Evolutionary conservation across 129 eudicot species (phyloP), one percentile per base, ranked within the genome.

Genomic region (Cynara cardunculus): DNA sequence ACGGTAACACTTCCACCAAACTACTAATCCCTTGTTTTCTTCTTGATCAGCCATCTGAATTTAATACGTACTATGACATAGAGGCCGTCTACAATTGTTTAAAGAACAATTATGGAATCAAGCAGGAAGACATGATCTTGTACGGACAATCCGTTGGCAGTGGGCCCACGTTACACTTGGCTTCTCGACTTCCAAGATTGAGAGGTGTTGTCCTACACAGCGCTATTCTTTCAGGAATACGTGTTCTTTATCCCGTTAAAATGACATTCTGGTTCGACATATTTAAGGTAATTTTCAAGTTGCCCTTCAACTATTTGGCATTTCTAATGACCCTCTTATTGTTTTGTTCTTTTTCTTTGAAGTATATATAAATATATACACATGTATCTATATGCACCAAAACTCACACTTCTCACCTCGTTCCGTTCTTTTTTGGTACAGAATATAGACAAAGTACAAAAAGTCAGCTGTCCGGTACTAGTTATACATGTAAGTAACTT

Each of bases 111-210:
- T 92, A 92, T 72, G 93, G 96, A 61, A 86, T 94, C 71, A 92
- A 87, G 86, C 92, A 92, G 81, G 98, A 94, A 79, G 97, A 94
- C 86, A 73, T 94, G 72, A 92, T 94, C 79, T 86, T 94, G 69
- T 94, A 94, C 18, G 97, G 98, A 71, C 98, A 94, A 84, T 94
- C 98, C 12, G 97, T 94, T 81, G 98, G 98, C 18, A 94, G 98
- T 75, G 98, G 98, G 26, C 98, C 98, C 80, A 94, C 98, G 4
- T 80, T 94, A 56, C 97, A 94, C 80, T 81, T 94, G 72, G 98
- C 98, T 71, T 86, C 98, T 82, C 89, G 96, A 46, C 68, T 86
- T 46, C 92, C 78, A 31, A 82, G 91, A 70, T 77, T 92, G 79
- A 86, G 98, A 84, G 97, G 88, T 0, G 88, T 94, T 87, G 98